These are phyloP conservation scores for Erucastrum elatum DNA, from an alignment of 345 rosid species.

Conservation along the genomic window DNA sequence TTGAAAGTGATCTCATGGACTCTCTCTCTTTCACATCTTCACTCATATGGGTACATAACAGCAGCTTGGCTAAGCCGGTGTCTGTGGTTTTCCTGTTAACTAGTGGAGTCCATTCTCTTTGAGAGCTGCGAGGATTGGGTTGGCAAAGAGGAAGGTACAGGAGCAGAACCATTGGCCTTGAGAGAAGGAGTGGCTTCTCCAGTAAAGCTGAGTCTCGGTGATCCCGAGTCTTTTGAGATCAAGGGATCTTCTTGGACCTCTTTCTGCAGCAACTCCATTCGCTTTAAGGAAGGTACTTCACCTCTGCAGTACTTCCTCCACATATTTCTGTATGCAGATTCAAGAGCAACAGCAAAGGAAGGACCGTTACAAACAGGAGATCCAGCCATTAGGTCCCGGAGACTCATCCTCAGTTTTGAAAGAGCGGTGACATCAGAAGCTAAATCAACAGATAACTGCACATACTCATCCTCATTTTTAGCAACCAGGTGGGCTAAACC, in stretches of 20 bases:
- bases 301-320: slow-evolving; percentile 89
- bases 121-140: slow-evolving; percentile 36
- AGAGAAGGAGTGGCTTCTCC: slow-evolving; percentile 44
- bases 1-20: slow-evolving; percentile 26
- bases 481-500: slow-evolving; percentile 82
- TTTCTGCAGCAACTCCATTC: slow-evolving; percentile 60
- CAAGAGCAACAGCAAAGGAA: slow-evolving; percentile 63
- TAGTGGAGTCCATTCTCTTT: slow-evolving; percentile 50
- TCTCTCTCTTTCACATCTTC: slow-evolving; percentile 22
- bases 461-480: slow-evolving; percentile 84
- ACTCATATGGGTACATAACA: not conserved
- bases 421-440: slow-evolving; percentile 83
- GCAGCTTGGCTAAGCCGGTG: not conserved
- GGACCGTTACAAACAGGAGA: slow-evolving; percentile 86
- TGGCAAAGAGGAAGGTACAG: slow-evolving; percentile 41
- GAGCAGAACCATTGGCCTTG: slow-evolving; percentile 63
- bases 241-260: slow-evolving; percentile 46
- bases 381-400: slow-evolving; percentile 82
- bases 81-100: slow-evolving; percentile 12
- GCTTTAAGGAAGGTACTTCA: slow-evolving; percentile 72
- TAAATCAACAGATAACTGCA: slow-evolving; percentile 69
- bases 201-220: slow-evolving; percentile 37
- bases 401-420: slow-evolving; percentile 72
- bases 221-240: slow-evolving; percentile 32
- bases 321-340: slow-evolving; percentile 71